Conservation (phyloP, 179 eudicot genomes). For the Beta corolliflora region DNA sequence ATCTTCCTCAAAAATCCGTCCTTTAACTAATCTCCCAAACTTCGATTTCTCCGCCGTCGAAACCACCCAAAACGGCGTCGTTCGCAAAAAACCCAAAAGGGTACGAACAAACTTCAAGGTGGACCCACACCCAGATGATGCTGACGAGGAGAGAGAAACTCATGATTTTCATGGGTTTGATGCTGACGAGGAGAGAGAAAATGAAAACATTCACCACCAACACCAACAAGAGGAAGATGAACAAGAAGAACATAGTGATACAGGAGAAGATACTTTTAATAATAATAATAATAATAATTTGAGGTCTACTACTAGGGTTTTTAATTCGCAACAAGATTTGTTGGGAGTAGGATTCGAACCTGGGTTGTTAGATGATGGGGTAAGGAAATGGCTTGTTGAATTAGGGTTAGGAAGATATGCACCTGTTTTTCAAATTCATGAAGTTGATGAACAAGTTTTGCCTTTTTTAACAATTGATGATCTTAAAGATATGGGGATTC, state of each 20-base stretch:
- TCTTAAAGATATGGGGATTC: slow-evolving; percentile 74
- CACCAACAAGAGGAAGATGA: background rate
- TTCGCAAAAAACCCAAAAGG: background rate
- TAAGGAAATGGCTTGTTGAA: slow-evolving; percentile 58
- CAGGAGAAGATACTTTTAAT: background rate
- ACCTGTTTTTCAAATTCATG: slow-evolving; percentile 63
- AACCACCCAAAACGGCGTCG: background rate
- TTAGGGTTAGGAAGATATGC: slow-evolving; percentile 60
- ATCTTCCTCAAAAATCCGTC: slow-evolving; percentile 44
- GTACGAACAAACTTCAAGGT: slow-evolving; percentile 7
- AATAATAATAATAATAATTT: slow-evolving; percentile 16
- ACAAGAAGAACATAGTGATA: background rate
- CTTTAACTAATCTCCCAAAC: slow-evolving; percentile 50
- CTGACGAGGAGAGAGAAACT: slow-evolving; percentile 10
- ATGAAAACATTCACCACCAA: slow-evolving; percentile 12
- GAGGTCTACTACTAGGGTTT: slow-evolving; percentile 28
- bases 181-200: background rate
- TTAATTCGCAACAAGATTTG: slow-evolving; percentile 13
- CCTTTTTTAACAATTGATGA: slow-evolving; percentile 62
- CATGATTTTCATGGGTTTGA: background rate
- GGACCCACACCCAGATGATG: background rate
- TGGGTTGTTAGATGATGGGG: slow-evolving; percentile 33
- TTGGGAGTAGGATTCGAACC: slow-evolving; percentile 8
- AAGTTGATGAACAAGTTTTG: slow-evolving; percentile 71
- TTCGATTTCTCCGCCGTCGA: background rate